A percentile compares a stretch with the other conserved stretches of the same genome.
Conservation (phyloP, 129 eudicot genomes). For the Scalesia atractyloides region DNA sequence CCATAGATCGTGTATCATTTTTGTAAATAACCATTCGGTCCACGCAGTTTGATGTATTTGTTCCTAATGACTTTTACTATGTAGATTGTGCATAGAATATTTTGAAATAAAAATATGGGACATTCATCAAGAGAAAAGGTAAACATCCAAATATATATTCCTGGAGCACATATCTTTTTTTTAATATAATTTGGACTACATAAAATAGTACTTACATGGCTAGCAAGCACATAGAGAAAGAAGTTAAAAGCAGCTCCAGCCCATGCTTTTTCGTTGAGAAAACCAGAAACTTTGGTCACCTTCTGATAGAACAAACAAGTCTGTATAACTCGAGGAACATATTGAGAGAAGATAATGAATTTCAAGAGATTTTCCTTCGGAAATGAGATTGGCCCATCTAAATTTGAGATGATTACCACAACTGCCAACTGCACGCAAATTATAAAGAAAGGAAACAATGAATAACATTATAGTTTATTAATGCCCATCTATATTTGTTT, state of each 20-base stretch:
- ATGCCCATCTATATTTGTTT: background rate
- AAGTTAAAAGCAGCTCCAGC: conserved; percentile 80
- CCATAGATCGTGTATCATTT: background rate
- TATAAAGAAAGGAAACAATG: background rate
- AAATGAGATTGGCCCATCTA: conserved; percentile 14
- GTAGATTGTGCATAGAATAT: background rate
- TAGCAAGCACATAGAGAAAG: conserved; percentile 72
- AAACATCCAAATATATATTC: conserved; percentile 1
- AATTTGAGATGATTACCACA: conserved; percentile 35
- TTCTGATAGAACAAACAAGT: conserved; percentile 32
- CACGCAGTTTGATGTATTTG: background rate
- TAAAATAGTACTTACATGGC: conserved; percentile 60
- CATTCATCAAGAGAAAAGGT: background rate
- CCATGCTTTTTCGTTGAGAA: conserved; percentile 55
- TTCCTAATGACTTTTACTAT: background rate
- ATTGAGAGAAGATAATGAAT: conserved; percentile 39
- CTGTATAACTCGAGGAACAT: conserved; percentile 41
- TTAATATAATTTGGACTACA: background rate
- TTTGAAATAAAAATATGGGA: background rate
- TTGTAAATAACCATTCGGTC: background rate
- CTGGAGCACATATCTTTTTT: background rate
- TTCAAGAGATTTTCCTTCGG: conserved; percentile 31
- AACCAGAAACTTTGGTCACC: conserved; percentile 55
- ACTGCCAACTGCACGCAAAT: conserved; percentile 32
- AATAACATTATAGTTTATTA: too few relatives aligned